These are phyloP conservation scores for peach (Prunus persica) DNA, from an alignment of 306 rosid genomes.

Conservation along the genomic window Prunus_persica_NCBIv2 NC_034014.1:29521001-29521500, in stretches of 20 bases:
- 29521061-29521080: too few relatives aligned
- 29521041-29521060: too few relatives aligned
- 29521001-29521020: not conserved
- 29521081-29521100: conserved; percentile 1
- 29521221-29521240: not conserved
- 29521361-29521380: conserved; percentile 14
- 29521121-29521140: not conserved
- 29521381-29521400: not conserved
- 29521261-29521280: not conserved
- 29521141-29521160: not conserved
- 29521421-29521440: not conserved
- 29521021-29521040: not conserved
- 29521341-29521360: conserved; percentile 17
- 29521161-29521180: conserved; percentile 5
- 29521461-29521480: not conserved
- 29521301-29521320: conserved; percentile 15
- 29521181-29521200: conserved; percentile 2
- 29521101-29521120: not conserved
- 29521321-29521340: conserved; percentile 2
- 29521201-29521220: not conserved
- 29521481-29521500: not conserved
- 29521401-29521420: not conserved
- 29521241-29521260: not conserved
- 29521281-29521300: not conserved
- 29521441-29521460: not conserved